These are phyloP conservation scores for Beauveria pseudobassiana DNA, from an alignment of 2,329 filamentous ascomycete species.

Conservation along the genomic window DNA sequence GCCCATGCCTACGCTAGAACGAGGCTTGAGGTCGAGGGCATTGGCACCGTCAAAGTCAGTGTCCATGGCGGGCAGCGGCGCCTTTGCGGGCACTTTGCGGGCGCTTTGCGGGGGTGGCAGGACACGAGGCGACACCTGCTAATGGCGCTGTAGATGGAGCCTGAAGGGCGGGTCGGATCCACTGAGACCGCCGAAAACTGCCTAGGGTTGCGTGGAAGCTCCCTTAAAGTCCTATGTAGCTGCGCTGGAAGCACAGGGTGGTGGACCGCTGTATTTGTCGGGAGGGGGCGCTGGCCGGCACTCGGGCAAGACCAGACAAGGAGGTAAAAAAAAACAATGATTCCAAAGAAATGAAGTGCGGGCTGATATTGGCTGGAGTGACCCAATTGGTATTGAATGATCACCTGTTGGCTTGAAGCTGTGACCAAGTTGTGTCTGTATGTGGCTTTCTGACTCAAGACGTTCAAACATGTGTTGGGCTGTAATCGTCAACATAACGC, in stretches of 20 bases:
- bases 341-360: too few relatives aligned
- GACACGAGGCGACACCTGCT: background rate
- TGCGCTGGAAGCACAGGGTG: background rate
- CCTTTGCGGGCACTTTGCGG: background rate
- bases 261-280: background rate
- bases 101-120: background rate
- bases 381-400: too few relatives aligned
- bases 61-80: background rate
- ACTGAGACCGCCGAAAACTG: background rate
- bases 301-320: too few relatives aligned
- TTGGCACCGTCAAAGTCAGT: background rate
- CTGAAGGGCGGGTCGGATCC: background rate
- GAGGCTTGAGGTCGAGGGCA: background rate
- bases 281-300: background rate
- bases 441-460: background rate
- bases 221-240: background rate
- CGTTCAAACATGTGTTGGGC: background rate
- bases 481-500: background rate
- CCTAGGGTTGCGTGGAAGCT: background rate
- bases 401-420: too few relatives aligned
- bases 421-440: too few relatives aligned
- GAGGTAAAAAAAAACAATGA: too few relatives aligned
- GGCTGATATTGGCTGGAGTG: too few relatives aligned
- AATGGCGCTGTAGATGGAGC: background rate
- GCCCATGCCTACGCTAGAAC: background rate